Base-by-base conservation (phyloP, 2,329 filamentous ascomycete genomes). In the Trichophyton mentagrophytes region DNA sequence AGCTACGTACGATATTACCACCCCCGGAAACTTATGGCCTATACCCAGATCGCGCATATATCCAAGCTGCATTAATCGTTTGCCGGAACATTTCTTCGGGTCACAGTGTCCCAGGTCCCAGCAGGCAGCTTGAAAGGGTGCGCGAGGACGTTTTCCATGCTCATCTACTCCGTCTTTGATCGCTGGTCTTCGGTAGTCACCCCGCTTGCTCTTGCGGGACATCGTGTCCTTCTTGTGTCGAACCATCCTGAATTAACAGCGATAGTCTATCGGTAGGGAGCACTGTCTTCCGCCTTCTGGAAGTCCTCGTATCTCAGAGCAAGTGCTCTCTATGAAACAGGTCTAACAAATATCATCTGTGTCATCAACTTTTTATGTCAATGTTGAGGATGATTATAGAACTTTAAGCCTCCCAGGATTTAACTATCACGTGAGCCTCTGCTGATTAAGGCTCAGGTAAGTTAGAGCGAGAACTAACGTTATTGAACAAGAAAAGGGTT, bases 91-190 rank as follows among this genome's bases (percentile, higher is more conserved):
- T 67, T 92, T 82, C 74, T 96, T 97, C 7, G 92, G 90, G 70
- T 99, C 93, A 78, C 93, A 99, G 77, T 99, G 93, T 64, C 91
- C 92, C 38, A 99, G 81, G 70, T 99, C 93, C 93, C 93, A 99
- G 73, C 92, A 96, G 62, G 92, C 93, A 57, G 93, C 92, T 76
- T 95, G 95, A 82, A 91, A 96, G 22, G 76, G 71, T 42, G 75
- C 76, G 58, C 72, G 72, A 61, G 71, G 66, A 59, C 69, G 69
- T 42, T 62, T 67, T 64, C 66, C 68, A 17, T 73, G 70, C 60
- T 78, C 72, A 63, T 77, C 75, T 60, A 74, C 71, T 58, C 75
- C 67, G 64, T 70, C 70, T n/a, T 27, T 49, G 25, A 60, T 49
- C 62, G 67, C 66, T 60, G 71, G 80, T 62, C 79, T 77, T 64